Percentiles rank a stretch among this genome's conserved stretches.
These are phyloP conservation scores for Colletotrichum noveboracense DNA, from an alignment of 2,329 filamentous ascomycete species.

Conservation along the genomic window DNA sequence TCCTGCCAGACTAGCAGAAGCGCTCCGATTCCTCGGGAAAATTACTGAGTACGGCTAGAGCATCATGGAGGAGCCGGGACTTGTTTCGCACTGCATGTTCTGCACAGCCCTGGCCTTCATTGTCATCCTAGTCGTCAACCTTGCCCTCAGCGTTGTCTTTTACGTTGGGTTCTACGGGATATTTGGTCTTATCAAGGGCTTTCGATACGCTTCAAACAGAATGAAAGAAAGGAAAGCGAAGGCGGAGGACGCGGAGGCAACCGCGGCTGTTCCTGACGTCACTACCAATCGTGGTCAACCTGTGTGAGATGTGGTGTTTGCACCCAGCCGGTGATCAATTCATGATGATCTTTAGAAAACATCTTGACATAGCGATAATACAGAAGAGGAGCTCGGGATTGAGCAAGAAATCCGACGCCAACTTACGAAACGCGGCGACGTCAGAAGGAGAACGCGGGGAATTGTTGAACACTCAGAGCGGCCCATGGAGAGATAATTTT, in stretches of 20 bases:
- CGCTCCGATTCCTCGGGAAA: neutral
- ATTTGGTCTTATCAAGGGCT: neutral
- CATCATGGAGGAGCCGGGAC: neutral
- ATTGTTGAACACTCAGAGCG: too few relatives aligned
- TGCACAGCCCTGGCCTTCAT: neutral
- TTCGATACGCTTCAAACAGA: fast-evolving
- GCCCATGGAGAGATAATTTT: too few relatives aligned
- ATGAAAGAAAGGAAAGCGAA: neutral
- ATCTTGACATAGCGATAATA: neutral
- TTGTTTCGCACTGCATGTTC: neutral
- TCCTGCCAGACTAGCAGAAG: neutral
- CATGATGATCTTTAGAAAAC: neutral
- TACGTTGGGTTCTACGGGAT: neutral
- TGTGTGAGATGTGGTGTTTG: neutral
- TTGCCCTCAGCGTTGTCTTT: neutral
- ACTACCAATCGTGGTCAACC: neutral
- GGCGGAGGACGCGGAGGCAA: neutral
- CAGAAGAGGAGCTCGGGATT: neutral
- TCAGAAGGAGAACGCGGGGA: too few relatives aligned
- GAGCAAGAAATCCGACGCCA: too few relatives aligned
- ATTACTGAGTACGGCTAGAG: neutral
- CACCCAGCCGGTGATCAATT: neutral
- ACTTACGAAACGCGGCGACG: too few relatives aligned
- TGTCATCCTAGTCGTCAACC: neutral
- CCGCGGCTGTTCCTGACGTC: neutral